phyloP scores from a whole-genome alignment of 345 rosid species.

The Sonneratia caseolaris region DNA sequence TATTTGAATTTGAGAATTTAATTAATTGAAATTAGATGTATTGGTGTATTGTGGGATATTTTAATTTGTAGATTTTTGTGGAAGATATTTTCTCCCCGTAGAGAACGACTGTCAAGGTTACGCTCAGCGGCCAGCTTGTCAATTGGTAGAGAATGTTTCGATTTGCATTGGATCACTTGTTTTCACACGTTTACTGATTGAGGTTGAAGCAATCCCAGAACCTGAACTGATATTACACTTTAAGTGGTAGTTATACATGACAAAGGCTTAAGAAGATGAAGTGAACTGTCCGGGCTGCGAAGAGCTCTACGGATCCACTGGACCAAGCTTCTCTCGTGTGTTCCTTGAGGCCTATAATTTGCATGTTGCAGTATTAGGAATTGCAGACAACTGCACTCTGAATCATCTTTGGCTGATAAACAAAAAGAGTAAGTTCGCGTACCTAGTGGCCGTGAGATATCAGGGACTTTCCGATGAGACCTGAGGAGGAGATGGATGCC shows the following conservation, averaged over 20 bases:
- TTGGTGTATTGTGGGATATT: no score
- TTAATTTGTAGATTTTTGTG: neutral
- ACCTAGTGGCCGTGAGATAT: neutral
- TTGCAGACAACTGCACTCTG: neutral
- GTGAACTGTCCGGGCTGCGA: neutral
- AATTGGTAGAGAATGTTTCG: no score
- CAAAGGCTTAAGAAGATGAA: neutral
- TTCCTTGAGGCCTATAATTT: conserved; percentile 6
- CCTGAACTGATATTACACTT: neutral
- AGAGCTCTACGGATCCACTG: conserved; percentile 7
- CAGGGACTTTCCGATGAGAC: conserved; percentile 1
- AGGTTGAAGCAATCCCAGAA: neutral
- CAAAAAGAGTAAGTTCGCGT: neutral
- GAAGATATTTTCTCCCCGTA: neutral
- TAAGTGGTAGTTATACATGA: neutral
- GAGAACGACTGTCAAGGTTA: no score
- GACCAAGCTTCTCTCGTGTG: neutral
- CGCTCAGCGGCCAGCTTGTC: no score
- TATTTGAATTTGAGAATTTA: no score
- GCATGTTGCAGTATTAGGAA: neutral
- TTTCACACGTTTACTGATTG: neutral
- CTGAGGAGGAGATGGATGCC: neutral
- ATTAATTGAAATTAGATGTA: no score
- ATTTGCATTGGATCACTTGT: neutral
- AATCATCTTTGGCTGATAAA: neutral